Evolutionary conservation across 2,329 filamentous ascomycete species (phyloP).

Genomic region (Nigrospora sphaerica): DNA sequence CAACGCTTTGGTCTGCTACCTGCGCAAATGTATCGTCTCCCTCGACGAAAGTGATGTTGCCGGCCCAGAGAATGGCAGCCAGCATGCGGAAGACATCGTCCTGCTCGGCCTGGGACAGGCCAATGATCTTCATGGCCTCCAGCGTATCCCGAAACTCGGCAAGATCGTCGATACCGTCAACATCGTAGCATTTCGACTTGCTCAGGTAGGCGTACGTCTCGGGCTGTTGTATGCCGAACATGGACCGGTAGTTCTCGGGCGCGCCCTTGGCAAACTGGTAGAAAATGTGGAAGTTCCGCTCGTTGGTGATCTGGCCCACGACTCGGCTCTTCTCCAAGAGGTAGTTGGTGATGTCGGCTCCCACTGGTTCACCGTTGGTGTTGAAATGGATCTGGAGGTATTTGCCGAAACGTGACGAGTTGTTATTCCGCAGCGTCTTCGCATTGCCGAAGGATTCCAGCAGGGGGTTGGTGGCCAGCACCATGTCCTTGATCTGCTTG

Average conservation of each 20-base stretch:
- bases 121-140: slow-evolving; percentile 92
- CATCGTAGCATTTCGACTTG: slow-evolving; percentile 88
- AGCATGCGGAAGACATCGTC: slow-evolving; percentile 97
- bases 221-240: slow-evolving; percentile 85
- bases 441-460: slow-evolving; percentile 98
- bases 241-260: slow-evolving; percentile 75
- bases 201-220: slow-evolving; percentile 93
- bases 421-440: slow-evolving; percentile 97
- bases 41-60: slow-evolving; percentile 86
- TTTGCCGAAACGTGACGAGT: slow-evolving; percentile 96
- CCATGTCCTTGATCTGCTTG: slow-evolving; percentile 98
- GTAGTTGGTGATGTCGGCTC: slow-evolving; percentile 97
- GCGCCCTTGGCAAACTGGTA: slow-evolving; percentile 98
- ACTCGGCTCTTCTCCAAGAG: slow-evolving; percentile 92
- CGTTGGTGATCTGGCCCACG: slow-evolving; percentile 88
- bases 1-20: slow-evolving; percentile 81
- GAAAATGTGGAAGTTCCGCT: slow-evolving; percentile 99
- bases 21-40: slow-evolving; percentile 84
- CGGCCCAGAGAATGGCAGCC: slow-evolving; percentile 84
- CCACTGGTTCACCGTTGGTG: slow-evolving; percentile 79
- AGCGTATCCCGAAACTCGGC: slow-evolving; percentile 86
- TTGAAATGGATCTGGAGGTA: slow-evolving; percentile 98
- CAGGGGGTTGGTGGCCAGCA: slow-evolving; percentile 92
- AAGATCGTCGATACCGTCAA: slow-evolving; percentile 86
- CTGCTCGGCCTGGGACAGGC: slow-evolving; percentile 79